These are phyloP conservation scores for Beauveria brongniartii DNA, from an alignment of 2,329 filamentous ascomycete species.

Conservation along the genomic window DNA sequence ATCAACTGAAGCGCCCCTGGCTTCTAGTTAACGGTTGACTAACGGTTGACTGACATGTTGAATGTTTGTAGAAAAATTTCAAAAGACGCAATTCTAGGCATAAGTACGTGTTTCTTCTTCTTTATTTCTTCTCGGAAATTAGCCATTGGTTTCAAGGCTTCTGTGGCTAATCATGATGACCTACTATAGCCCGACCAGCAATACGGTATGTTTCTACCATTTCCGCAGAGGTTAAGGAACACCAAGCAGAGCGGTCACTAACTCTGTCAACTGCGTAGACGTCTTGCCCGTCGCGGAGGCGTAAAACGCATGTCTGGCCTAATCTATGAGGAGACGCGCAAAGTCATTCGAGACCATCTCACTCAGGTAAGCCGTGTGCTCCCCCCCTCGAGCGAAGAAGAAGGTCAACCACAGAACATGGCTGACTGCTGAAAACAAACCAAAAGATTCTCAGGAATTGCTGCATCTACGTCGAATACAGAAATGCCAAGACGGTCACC, in stretches of 20 bases:
- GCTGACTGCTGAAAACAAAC: conserved; percentile 10
- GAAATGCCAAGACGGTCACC: conserved; percentile 53
- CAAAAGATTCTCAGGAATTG: conserved; percentile 44
- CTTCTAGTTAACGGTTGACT: too few species aligned
- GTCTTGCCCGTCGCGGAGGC: conserved; percentile 66
- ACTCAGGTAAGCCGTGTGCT: conserved; percentile 29
- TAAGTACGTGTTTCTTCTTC: conserved; percentile 8
- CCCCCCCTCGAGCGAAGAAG: neutral
- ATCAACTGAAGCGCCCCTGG: too few species aligned
- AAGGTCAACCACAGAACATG: neutral
- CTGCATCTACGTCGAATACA: conserved; percentile 44
- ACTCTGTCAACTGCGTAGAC: conserved; percentile 32
- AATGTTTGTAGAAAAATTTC: conserved; percentile 13
- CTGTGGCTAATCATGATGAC: neutral
- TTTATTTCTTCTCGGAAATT: neutral
- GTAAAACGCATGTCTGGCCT: conserved; percentile 61
- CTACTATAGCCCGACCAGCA: conserved; percentile 6
- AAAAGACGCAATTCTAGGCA: conserved; percentile 12
- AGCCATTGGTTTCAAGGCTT: neutral
- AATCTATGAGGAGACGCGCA: conserved; percentile 57
- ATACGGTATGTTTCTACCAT: conserved; percentile 9
- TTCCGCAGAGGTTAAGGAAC: neutral
- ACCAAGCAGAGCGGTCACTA: neutral
- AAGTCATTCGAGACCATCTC: conserved; percentile 42
- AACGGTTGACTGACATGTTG: neutral